Conservation (phyloP, 208 protist species). For the Blechomonas ayalai region DNA sequence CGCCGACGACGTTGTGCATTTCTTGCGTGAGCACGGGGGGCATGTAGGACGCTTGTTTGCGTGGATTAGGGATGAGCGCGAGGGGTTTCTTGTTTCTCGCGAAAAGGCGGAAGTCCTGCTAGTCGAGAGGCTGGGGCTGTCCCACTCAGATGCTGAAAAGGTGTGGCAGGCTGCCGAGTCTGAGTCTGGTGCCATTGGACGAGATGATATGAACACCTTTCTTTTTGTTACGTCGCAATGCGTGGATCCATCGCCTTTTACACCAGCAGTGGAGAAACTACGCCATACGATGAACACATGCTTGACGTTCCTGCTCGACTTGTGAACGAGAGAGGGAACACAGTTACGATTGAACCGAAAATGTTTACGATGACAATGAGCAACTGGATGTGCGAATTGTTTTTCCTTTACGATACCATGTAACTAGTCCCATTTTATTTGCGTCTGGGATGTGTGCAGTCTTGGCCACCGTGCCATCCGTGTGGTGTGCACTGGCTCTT, state of each 20-base stretch:
- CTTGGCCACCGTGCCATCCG: too few species aligned
- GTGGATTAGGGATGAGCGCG: conserved; percentile 34
- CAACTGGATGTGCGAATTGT: neutral
- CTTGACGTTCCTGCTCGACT: neutral
- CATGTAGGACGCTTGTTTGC: conserved; percentile 26
- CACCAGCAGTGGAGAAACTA: conserved; percentile 41
- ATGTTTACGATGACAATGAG: conserved; percentile 5
- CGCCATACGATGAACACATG: conserved; percentile 21
- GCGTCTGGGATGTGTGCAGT: too few species aligned
- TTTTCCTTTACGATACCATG: too few species aligned
- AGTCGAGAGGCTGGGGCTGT: conserved; percentile 24
- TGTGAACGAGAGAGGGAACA: too few species aligned
- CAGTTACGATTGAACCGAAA: too few species aligned
- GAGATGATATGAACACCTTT: conserved; percentile 50
- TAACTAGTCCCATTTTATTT: too few species aligned
- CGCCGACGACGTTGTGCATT: conserved; percentile 24
- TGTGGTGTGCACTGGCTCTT: too few species aligned
- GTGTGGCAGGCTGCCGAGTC: conserved; percentile 19
- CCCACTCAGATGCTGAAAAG: conserved; percentile 28
- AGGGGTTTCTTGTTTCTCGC: conserved; percentile 17
- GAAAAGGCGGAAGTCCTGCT: conserved; percentile 33
- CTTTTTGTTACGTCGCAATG: conserved; percentile 34
- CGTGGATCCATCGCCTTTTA: conserved; percentile 70
- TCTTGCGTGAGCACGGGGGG: conserved; percentile 26
- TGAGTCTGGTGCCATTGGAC: conserved; percentile 20